Percentiles rank a stretch among this genome's conserved stretches.
phyloP scores from a whole-genome alignment of 306 rosid genomes.

The Spatholobus suberectus region DNA sequence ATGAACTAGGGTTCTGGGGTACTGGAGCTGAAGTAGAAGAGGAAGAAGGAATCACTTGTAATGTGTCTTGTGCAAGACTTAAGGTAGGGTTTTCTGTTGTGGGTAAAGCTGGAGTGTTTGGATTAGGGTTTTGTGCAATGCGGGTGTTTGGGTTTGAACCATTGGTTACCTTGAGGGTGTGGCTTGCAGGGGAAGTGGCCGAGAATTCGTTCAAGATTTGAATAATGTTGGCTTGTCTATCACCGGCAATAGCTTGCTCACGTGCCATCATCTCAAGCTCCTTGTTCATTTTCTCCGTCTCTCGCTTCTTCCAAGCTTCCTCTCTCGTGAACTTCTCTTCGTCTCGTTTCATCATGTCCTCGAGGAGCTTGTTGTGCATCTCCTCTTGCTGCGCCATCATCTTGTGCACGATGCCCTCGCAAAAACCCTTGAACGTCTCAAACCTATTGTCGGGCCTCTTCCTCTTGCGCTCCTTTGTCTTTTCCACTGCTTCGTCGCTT shows the following conservation, averaged over 20 bases:
- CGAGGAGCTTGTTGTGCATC: conserved; percentile 71
- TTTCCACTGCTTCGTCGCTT: background rate
- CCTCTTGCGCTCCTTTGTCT: conserved; percentile 46
- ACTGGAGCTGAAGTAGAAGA: conserved; percentile 29
- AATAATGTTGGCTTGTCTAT: conserved; percentile 72
- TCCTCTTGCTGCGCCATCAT: conserved; percentile 88
- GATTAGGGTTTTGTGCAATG: conserved; percentile 48
- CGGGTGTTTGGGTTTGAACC: conserved; percentile 22
- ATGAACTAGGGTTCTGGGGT: conserved; percentile 44
- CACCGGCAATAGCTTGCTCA: conserved; percentile 78
- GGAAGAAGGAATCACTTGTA: conserved; percentile 30
- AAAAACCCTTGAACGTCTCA: conserved; percentile 72
- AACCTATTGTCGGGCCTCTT: conserved; percentile 64
- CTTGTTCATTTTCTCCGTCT: conserved; percentile 77
- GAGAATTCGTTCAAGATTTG: conserved; percentile 68
- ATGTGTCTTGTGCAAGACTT: conserved; percentile 15
- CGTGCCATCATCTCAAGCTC: conserved; percentile 85
- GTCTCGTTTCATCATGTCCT: conserved; percentile 78
- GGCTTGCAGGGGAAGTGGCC: background rate
- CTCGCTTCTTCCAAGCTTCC: conserved; percentile 89
- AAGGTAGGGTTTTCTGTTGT: conserved; percentile 63
- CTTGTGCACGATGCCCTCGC: conserved; percentile 74
- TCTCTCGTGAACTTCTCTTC: conserved; percentile 71
- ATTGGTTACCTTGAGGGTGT: conserved; percentile 8
- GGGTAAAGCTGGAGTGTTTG: background rate